Conservation (phyloP, 768 basidiomycete species). For the Suillus subaureus region DNA sequence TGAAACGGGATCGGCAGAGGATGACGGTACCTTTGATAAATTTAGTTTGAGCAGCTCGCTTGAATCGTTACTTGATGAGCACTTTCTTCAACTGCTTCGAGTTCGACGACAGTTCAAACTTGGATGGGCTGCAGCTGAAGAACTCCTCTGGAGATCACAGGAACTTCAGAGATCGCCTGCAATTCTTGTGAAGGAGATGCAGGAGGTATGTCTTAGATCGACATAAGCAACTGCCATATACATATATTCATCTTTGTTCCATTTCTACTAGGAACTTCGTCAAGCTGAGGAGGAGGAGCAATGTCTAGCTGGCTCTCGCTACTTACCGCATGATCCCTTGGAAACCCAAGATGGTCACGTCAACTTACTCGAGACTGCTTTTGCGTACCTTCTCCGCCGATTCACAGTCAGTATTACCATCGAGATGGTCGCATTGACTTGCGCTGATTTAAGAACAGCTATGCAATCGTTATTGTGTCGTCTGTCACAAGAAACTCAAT, state of each 20-base stretch:
- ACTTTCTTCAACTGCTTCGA: constrained; percentile 55
- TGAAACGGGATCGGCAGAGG: constrained; percentile 30
- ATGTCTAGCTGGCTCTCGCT: constrained; percentile 39
- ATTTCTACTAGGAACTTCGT: constrained; percentile 14
- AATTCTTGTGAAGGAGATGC: constrained; percentile 38
- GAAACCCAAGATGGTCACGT: constrained; percentile 36
- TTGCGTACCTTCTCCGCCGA: constrained; percentile 65
- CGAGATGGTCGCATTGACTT: neutral
- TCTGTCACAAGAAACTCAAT: constrained; percentile 65
- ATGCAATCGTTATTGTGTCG: constrained; percentile 70
- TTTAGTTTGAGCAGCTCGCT: constrained; percentile 68
- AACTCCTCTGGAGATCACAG: constrained; percentile 48
- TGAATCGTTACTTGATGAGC: constrained; percentile 60
- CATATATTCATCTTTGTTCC: constrained; percentile 4
- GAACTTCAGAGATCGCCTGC: constrained; percentile 43
- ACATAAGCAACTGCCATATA: neutral
- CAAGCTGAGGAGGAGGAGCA: constrained; percentile 49
- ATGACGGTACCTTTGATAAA: constrained; percentile 50
- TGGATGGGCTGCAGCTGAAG: constrained; percentile 73
- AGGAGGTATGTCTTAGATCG: constrained; percentile 29
- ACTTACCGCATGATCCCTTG: constrained; percentile 61
- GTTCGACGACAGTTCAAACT: constrained; percentile 52
- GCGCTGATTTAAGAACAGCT: constrained; percentile 40
- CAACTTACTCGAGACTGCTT: constrained; percentile 65
- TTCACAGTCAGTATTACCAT: constrained; percentile 46